A percentile compares a stretch with the other conserved stretches of the same genome.
phyloP scores from a whole-genome alignment of 1,284 basidiomycete species.

The Ustilago shanxiensis region DNA sequence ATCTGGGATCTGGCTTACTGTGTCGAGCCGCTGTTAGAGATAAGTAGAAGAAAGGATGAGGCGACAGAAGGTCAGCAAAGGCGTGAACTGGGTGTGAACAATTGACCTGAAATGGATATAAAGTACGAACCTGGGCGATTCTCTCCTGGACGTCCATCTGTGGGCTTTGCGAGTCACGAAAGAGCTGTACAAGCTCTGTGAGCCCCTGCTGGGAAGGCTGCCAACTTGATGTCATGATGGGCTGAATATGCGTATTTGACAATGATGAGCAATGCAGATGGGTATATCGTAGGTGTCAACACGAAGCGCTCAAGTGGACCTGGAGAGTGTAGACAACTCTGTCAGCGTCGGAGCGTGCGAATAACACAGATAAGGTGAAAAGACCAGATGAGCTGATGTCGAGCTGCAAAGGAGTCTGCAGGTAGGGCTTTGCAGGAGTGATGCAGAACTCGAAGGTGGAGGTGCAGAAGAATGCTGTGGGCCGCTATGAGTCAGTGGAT shows the following conservation, averaged over 20 bases:
- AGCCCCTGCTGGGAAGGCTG: constrained; percentile 62
- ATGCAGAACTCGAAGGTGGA: background rate
- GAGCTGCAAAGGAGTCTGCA: too few species aligned
- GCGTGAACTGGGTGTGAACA: too few species aligned
- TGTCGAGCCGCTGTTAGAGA: constrained; percentile 57
- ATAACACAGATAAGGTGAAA: background rate
- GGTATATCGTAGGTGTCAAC: background rate
- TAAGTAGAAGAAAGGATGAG: background rate
- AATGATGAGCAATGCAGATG: background rate
- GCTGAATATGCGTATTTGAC: constrained; percentile 3
- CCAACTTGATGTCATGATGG: constrained; percentile 54
- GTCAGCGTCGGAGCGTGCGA: background rate
- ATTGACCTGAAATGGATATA: too few species aligned
- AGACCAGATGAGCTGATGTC: background rate
- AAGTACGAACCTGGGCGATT: constrained; percentile 59
- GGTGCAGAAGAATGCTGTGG: background rate
- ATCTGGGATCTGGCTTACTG: constrained; percentile 64
- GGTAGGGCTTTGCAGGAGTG: background rate
- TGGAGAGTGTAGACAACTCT: background rate
- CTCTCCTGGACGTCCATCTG: constrained; percentile 61
- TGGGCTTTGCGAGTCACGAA: constrained; percentile 63
- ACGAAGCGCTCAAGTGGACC: background rate
- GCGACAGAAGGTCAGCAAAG: background rate
- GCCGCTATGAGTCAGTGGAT: background rate
- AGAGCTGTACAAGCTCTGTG: constrained; percentile 63